Percentiles rank a stretch among this genome's conserved stretches.
phyloP scores from a whole-genome alignment of 805 yeast species.

The Blastobotrys attinorum region DNA sequence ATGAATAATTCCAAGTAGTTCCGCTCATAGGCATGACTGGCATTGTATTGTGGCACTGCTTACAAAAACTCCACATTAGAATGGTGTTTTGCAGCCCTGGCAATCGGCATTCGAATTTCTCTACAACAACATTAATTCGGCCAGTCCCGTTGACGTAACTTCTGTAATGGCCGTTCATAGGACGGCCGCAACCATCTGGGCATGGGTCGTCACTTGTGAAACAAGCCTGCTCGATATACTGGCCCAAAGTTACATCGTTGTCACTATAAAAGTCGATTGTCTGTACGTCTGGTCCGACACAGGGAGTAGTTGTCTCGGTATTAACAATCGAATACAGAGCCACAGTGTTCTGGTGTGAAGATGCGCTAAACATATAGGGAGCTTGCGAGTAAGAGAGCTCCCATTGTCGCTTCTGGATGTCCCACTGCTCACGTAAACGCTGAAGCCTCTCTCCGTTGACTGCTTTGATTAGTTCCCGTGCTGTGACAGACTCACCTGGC shows the following conservation, averaged over 20 bases:
- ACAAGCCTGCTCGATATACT: slow-evolving; percentile 73
- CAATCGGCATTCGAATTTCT: slow-evolving; percentile 45
- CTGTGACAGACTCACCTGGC: slow-evolving; percentile 34
- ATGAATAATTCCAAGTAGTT: slow-evolving; percentile 80
- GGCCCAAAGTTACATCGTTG: slow-evolving; percentile 83
- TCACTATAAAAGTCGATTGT: slow-evolving; percentile 85
- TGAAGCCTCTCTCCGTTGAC: slow-evolving; percentile 26
- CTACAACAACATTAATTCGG: slow-evolving; percentile 69
- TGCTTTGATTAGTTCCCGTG: slow-evolving; percentile 32
- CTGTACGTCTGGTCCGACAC: slow-evolving; percentile 82
- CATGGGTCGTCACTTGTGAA: slow-evolving; percentile 61
- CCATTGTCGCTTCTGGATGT: slow-evolving; percentile 53
- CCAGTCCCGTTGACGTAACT: slow-evolving; percentile 86
- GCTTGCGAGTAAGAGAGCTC: slow-evolving; percentile 47
- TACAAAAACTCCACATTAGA: slow-evolving; percentile 88
- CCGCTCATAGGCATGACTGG: slow-evolving; percentile 80
- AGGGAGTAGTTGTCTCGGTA: slow-evolving; percentile 78
- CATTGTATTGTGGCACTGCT: slow-evolving; percentile 62
- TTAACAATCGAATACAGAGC: slow-evolving; percentile 78
- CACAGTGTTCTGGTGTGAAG: slow-evolving; percentile 69
- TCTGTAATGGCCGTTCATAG: slow-evolving; percentile 65
- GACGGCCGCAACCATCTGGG: slow-evolving; percentile 72
- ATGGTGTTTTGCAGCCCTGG: slow-evolving; percentile 62
- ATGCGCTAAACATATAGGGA: slow-evolving; percentile 58
- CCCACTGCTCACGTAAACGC: slow-evolving; percentile 26